Evolutionary conservation across 306 rosid species (phyloP), one percentile per base, ranked within the genome.

Genomic region (Sechiopsis laciniata): DNA sequence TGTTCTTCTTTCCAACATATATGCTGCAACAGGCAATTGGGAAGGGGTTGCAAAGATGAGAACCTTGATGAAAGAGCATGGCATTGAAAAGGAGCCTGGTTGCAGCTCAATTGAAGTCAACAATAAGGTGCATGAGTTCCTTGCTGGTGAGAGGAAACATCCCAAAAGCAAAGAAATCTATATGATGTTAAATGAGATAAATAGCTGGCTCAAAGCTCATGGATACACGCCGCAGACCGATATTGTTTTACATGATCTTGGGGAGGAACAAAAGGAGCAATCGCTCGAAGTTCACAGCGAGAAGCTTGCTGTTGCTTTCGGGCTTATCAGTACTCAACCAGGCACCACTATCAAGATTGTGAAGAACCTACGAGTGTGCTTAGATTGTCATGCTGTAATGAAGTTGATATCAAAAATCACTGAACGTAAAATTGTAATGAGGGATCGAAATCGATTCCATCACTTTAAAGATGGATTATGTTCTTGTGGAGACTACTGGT

Each of bases 31-130:
- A 22, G 84, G 89, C 17, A 81, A 88, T 84, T 89, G 94, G 96
- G 85, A 74, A 7, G 90, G 92, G 48, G 97, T 82, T 78, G 92
- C 92, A 14, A 88, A 80, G 57, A 81, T 92, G 17, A 86, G 97
- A 59, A 74, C 83, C 5, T 64, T 88, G 87, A 89, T 92, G 97
- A 89, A 85, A 85, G 81, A 73, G 26, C 79, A 80, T 62, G 88
- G 95, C 60, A 83, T 92, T 32, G 87, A 84, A 56, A 92, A 92
- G 78, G 96, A 92, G 77, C 96, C 95, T 15, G 97, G 97, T 14
- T 88, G 97, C 68, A 89, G 95, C 83, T 82, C 86, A 6, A 84
- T 92, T 58, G 97, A 92, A 79, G 82, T 89, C 73, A 72, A 85
- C 66, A 88, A 83, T 61, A 84, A 78, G 80, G 79, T 89, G 21